These are phyloP conservation scores for Porphyridium purpureum DNA, from an alignment of 23 red algal species.

Conservation along the genomic window DNA sequence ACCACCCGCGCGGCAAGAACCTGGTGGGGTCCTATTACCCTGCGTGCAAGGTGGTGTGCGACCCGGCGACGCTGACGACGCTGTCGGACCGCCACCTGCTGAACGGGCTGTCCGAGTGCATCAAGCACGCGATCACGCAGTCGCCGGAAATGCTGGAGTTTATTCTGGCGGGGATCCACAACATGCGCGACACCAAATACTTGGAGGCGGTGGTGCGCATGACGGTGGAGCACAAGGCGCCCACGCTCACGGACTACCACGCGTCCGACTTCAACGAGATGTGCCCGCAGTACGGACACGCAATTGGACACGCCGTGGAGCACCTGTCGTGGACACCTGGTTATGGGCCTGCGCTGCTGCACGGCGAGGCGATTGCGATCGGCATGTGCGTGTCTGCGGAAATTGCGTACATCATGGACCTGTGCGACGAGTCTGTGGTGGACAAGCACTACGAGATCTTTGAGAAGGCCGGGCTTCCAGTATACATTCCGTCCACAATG, in stretches of 20 bases:
- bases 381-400: slow-evolving; percentile 18
- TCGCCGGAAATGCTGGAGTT: slow-evolving; percentile 8
- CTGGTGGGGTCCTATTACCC: slow-evolving; percentile 18
- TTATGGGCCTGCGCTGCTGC: too few relatives aligned
- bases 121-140: slow-evolving; percentile 16
- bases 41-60: slow-evolving; percentile 5
- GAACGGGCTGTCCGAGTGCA: slow-evolving; percentile 9
- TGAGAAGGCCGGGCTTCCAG: too few relatives aligned
- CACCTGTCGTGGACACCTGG: not conserved
- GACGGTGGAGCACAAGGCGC: slow-evolving; percentile 7
- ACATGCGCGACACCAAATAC: not conserved
- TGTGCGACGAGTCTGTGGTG: too few relatives aligned
- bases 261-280: not conserved
- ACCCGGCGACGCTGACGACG: slow-evolving; percentile 7
- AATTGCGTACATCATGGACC: too few relatives aligned
- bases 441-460: too few relatives aligned
- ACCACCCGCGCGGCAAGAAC: slow-evolving; percentile 23
- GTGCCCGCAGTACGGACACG: slow-evolving; percentile 14
- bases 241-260: slow-evolving; percentile 5
- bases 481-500: too few relatives aligned
- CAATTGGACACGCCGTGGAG: slow-evolving; percentile 23
- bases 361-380: slow-evolving; percentile 21
- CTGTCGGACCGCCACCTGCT: slow-evolving; percentile 3
- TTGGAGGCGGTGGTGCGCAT: slow-evolving; percentile 4
- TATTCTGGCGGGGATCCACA: not conserved